Percentiles rank a stretch among this genome's conserved stretches.
These are phyloP conservation scores for Tetrapisispora pingtungensis DNA, from an alignment of 805 yeast genomes.

Conservation along the genomic window DNA sequence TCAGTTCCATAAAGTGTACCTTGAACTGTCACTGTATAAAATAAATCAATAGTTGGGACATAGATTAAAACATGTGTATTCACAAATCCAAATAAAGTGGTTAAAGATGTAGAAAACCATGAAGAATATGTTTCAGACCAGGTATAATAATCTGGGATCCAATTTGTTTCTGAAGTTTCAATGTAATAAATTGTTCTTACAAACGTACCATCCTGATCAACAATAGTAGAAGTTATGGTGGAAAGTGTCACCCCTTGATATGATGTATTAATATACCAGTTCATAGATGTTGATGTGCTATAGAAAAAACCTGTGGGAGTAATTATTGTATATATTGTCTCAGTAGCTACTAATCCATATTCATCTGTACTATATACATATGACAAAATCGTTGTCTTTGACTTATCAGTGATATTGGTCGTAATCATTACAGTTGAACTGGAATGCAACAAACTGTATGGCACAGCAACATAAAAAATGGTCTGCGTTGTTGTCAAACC, in stretches of 20 bases:
- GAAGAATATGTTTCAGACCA: background rate
- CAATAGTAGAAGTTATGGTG: background rate
- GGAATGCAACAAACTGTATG: background rate
- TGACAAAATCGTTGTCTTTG: background rate
- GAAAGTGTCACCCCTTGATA: background rate
- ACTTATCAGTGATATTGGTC: background rate
- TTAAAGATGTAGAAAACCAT: background rate
- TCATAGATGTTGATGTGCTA: background rate
- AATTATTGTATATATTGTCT: background rate
- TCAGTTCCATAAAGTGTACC: background rate
- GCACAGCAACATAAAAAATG: background rate
- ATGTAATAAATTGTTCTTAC: conserved; percentile 1
- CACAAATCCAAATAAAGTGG: background rate
- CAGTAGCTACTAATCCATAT: background rate
- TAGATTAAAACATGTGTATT: background rate
- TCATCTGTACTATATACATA: background rate
- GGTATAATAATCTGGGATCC: background rate
- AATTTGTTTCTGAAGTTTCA: background rate
- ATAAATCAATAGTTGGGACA: background rate
- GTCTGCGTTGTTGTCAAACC: conserved; percentile 1
- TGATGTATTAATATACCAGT: background rate
- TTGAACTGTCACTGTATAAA: background rate
- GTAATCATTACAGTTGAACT: background rate
- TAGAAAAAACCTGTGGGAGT: background rate
- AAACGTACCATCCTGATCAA: background rate